Conservation (phyloP, 495 filamentous ascomycete genomes). For the Lepraria neglecta region DNA sequence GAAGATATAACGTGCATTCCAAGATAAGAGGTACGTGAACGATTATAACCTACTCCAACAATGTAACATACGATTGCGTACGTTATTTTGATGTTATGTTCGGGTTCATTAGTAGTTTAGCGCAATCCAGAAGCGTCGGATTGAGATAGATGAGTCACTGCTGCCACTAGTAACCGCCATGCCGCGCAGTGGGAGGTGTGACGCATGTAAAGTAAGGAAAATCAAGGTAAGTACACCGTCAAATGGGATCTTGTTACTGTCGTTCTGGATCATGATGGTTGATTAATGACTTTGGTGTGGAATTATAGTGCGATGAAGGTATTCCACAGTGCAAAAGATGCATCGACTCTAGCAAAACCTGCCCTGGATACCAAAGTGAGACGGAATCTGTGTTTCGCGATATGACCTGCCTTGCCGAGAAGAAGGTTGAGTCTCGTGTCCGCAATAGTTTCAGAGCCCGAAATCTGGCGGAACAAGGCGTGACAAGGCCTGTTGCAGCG, state of each 20-base stretch:
- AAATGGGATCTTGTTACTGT: neutral
- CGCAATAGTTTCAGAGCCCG: conserved; percentile 11
- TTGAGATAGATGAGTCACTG: neutral
- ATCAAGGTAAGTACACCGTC: neutral
- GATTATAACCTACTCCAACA: neutral
- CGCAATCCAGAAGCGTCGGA: neutral
- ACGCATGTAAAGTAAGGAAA: neutral
- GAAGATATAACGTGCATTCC: neutral
- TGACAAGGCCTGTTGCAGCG: conserved; percentile 9
- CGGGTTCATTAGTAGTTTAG: neutral
- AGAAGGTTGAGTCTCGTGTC: conserved; percentile 8
- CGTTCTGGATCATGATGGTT: neutral
- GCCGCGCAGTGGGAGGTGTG: neutral
- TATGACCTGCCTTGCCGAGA: conserved; percentile 12
- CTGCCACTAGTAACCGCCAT: neutral
- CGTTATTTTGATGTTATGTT: neutral
- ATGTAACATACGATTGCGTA: neutral
- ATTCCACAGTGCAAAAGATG: conserved; percentile 10
- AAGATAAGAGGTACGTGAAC: neutral
- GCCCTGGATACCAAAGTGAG: conserved; percentile 11
- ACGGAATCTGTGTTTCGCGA: conserved; percentile 9
- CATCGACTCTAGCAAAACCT: conserved; percentile 10
- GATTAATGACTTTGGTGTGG: neutral
- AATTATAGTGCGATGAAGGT: neutral
- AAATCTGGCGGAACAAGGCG: conserved; percentile 7